phyloP scores from a whole-genome alignment of 768 basidiomycete genomes.

The Pholiota molesta region DNA sequence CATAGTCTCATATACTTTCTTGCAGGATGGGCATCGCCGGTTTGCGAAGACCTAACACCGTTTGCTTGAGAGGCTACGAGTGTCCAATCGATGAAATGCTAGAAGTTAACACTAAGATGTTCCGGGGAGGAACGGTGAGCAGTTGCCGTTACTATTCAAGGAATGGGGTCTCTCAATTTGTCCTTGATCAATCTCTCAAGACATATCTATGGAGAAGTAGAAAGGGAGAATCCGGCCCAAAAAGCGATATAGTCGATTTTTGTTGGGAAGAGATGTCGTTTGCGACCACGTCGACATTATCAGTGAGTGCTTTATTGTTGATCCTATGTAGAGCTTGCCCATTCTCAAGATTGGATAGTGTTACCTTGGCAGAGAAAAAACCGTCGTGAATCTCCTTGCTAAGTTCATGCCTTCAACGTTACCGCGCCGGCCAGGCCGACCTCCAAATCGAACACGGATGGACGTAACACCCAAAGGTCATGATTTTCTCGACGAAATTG shows the following conservation, averaged over 20 bases:
- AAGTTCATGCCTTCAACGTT: slow-evolving; percentile 40
- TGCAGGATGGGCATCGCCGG: slow-evolving; percentile 33
- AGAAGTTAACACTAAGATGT: slow-evolving; percentile 34
- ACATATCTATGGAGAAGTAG: slow-evolving; percentile 23
- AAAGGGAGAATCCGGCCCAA: slow-evolving; percentile 5
- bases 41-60: slow-evolving; percentile 28
- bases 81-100: slow-evolving; percentile 38
- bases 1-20: neutral
- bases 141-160: neutral
- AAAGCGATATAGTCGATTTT: slow-evolving; percentile 11
- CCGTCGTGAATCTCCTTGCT: slow-evolving; percentile 34
- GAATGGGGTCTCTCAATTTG: neutral
- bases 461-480: slow-evolving; percentile 43
- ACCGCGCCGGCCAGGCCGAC: slow-evolving; percentile 36
- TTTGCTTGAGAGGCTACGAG: slow-evolving; percentile 41
- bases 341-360: slow-evolving; percentile 28
- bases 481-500: slow-evolving; percentile 43
- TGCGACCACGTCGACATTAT: slow-evolving; percentile 13
- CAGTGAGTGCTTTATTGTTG: slow-evolving; percentile 1
- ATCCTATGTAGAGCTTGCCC: neutral
- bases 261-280: slow-evolving; percentile 20
- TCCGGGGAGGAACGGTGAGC: slow-evolving; percentile 31
- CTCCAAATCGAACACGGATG: slow-evolving; percentile 35
- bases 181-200: slow-evolving; percentile 3
- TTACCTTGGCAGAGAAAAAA: slow-evolving; percentile 42